These are phyloP conservation scores for Cordyceps militaris DNA, from an alignment of 2,329 filamentous ascomycete species.

Conservation along the genomic window DNA sequence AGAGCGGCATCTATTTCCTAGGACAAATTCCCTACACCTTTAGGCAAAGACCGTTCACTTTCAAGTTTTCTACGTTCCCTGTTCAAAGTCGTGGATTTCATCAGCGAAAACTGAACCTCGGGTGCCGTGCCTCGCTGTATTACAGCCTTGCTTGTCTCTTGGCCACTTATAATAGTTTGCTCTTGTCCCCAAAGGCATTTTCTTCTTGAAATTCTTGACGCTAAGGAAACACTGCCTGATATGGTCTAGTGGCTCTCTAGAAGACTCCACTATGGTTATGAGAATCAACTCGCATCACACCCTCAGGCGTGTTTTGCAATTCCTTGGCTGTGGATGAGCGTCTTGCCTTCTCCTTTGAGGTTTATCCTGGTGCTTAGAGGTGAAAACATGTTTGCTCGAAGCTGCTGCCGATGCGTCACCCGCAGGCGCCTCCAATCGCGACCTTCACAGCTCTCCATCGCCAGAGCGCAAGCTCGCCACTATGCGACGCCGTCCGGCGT, in stretches of 20 bases:
- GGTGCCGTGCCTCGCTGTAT: not conserved
- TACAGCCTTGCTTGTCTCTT: not conserved
- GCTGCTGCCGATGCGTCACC: slow-evolving; percentile 27
- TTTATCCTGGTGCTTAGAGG: not conserved
- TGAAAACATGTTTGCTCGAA: slow-evolving; percentile 28
- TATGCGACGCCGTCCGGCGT: slow-evolving; percentile 32
- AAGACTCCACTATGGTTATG: no score
- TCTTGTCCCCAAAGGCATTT: not conserved
- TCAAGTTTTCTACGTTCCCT: not conserved
- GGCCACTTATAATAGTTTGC: no score
- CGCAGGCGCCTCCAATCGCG: slow-evolving; percentile 22
- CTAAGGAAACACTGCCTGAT: no score
- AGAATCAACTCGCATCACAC: no score
- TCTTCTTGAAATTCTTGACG: no score
- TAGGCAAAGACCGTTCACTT: not conserved
- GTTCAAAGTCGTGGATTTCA: not conserved
- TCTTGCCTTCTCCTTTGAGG: not conserved
- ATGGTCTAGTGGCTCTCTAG: no score
- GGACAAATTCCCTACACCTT: not conserved
- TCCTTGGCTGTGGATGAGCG: not conserved
- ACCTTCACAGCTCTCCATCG: slow-evolving; percentile 23
- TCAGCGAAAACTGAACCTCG: not conserved
- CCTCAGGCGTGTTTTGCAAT: not conserved
- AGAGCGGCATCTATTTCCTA: no score
- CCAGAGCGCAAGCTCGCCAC: slow-evolving; percentile 31